Percentiles rank a stretch among this genome's conserved stretches.
These are phyloP conservation scores for Alternaria sp. DNA, from an alignment of 2,329 filamentous ascomycete species.

Conservation along the genomic window DNA sequence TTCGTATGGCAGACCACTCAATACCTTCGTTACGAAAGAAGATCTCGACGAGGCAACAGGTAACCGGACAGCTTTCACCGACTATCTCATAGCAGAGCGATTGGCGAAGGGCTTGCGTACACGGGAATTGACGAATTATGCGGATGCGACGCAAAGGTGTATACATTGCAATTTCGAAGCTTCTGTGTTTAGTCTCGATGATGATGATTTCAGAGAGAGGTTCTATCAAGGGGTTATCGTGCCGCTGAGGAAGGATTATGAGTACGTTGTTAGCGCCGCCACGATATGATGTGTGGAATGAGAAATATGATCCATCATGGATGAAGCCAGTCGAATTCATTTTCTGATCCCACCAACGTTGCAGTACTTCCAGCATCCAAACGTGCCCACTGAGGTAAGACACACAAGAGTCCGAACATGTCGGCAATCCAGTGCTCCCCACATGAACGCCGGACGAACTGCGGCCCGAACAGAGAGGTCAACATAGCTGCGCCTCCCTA, in stretches of 20 bases:
- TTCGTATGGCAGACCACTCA: neutral
- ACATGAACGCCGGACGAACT: neutral
- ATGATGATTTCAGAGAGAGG: neutral
- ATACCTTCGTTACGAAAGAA: neutral
- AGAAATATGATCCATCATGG: neutral
- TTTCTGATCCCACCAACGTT: no score
- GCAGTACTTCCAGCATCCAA: neutral
- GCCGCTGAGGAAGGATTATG: neutral
- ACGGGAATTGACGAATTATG: neutral
- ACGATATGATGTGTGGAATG: neutral
- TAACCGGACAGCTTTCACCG: neutral
- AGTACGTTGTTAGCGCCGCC: neutral
- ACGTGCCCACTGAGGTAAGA: neutral
- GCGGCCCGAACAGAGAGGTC: neutral
- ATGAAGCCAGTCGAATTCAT: neutral
- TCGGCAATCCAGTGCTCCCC: neutral
- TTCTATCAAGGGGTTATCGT: neutral
- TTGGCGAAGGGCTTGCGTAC: neutral
- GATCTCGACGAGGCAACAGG: neutral
- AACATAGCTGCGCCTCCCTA: neutral
- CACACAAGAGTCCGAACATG: neutral
- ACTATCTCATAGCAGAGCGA: neutral
- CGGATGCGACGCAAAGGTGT: neutral
- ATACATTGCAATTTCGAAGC: neutral
- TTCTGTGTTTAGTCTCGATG: neutral